A percentile compares a stretch with the other conserved stretches of the same genome.
Conservation (phyloP, 768 basidiomycete genomes). For the Tubosaeta brunneosetosa region DNA sequence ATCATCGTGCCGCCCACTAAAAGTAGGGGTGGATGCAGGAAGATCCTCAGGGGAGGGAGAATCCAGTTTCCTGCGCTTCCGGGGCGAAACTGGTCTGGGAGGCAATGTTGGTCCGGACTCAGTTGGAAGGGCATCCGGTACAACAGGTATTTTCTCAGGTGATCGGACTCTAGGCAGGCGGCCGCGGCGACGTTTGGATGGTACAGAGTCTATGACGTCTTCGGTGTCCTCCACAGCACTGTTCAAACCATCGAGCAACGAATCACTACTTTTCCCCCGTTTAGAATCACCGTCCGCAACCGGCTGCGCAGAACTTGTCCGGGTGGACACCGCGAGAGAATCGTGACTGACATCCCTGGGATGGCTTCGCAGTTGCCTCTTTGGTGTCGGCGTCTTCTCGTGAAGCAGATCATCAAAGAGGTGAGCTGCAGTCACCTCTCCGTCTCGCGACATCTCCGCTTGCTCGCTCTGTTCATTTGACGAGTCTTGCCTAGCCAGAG, state of each 20-base stretch:
- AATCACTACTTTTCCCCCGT: constrained; percentile 6
- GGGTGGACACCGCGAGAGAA: constrained; percentile 16
- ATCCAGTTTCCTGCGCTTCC: constrained; percentile 45
- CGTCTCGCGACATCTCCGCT: constrained; percentile 1
- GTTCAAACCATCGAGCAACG: constrained; percentile 4
- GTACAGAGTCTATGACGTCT: constrained; percentile 1
- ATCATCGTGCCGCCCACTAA: constrained; percentile 3
- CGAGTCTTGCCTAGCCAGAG: constrained; percentile 10
- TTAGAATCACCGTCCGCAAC: constrained; percentile 9
- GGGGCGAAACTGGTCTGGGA: constrained; percentile 24
- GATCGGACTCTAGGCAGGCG: constrained; percentile 28
- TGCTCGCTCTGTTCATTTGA: constrained; percentile 16
- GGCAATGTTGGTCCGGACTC: constrained; percentile 11
- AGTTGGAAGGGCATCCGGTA: neutral
- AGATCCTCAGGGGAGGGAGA: constrained; percentile 30
- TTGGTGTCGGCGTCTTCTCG: constrained; percentile 14
- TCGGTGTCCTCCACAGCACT: constrained; percentile 4
- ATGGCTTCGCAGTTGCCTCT: constrained; percentile 14
- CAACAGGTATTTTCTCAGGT: constrained; percentile 2
- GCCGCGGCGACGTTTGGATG: constrained; percentile 32
- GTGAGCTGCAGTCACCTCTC: constrained; percentile 23
- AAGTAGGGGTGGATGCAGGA: constrained; percentile 5
- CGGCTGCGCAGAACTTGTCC: constrained; percentile 17
- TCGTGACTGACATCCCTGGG: constrained; percentile 13
- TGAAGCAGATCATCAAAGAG: constrained; percentile 30